Base-by-base conservation (phyloP, 306 rosid species). In the Crotalaria pallida region DNA sequence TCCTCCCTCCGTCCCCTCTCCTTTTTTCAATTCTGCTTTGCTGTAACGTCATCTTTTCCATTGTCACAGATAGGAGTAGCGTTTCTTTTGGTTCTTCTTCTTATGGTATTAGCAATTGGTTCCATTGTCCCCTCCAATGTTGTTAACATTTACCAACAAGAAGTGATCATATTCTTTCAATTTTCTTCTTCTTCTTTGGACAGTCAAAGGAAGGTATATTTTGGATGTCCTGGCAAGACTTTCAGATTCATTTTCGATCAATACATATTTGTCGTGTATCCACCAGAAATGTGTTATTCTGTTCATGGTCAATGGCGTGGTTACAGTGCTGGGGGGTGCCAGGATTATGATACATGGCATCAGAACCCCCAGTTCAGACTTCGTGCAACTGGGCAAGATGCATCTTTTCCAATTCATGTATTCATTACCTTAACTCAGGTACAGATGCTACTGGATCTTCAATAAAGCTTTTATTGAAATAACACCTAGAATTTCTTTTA, bases 181-280 rank as follows among this genome's bases (percentile, higher is more conserved):
- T 2, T 41, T 7, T 55, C 29, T 50, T 16, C 58, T 22, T 48
- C 22, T 52, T 52, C 71, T 36, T 66, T 58, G 10, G 43, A 75
- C 92, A 95, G 99, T 91, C 99, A 40, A 91, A 83, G 75, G 96
- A 95, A 75, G 97, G 99, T 65, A 95, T 95, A 80, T 95, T 95
- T 81, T 95, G 99, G 99, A 91, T 95, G 99, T 95, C 99, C 41
- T 95, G 99, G 99, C 99, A 95, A 86, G 99, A 95, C 81, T 95
- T 95, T 77, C 99, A 95, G 83, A 87, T 95, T 82, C 99, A 95
- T 82, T 95, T 95, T 61, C 90, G 99, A 59, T 95, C 99, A 26
- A 95, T 95, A 75, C 91, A 95, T 83, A 92, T 95, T 67, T 95
- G 99, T 49, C 97, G 99, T 22, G 55, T 95, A 95, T 78, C 99